Conservation (phyloP, 148 eudicot species). For the Fagopyrum tataricum region DNA sequence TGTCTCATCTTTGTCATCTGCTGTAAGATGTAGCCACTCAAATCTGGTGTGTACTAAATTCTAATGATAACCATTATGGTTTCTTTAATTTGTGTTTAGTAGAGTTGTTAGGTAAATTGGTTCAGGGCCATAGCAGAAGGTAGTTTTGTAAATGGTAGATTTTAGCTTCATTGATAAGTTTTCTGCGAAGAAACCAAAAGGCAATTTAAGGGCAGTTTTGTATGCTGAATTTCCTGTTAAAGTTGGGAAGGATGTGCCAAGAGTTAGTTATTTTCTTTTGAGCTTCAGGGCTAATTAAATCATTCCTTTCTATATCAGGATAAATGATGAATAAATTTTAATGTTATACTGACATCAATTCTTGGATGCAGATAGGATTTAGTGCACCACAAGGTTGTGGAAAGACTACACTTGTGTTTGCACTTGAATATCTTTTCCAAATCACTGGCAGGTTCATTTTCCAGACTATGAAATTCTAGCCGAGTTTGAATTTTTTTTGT, state of each 20-base stretch:
- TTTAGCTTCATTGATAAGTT: background rate
- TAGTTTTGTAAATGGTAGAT: background rate
- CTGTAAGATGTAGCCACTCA: constrained; percentile 28
- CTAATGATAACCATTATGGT: background rate
- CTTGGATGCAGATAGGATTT: constrained; percentile 77
- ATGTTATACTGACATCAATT: constrained; percentile 4
- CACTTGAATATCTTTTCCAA: constrained; percentile 70
- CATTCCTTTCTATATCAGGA: constrained; percentile 2
- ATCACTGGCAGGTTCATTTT: constrained; percentile 63
- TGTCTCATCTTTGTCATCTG: background rate
- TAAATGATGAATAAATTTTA: background rate
- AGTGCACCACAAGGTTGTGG: constrained; percentile 99
- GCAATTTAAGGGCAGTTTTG: background rate
- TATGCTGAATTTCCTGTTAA: background rate
- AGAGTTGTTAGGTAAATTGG: background rate
- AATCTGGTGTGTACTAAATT: background rate
- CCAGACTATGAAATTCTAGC: constrained; percentile 25
- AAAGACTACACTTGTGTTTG: constrained; percentile 90
- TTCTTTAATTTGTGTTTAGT: background rate
- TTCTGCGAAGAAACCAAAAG: background rate
- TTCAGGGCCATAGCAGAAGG: background rate
- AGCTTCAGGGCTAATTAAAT: background rate
- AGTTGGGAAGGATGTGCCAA: background rate
- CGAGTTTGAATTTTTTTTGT: constrained; percentile 12
- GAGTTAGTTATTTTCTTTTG: background rate